A percentile compares a stretch with the other conserved stretches of the same genome.
These are phyloP conservation scores for slime mould (Dictyostelium discoideum) DNA, from an alignment of 78 protist genomes.

Conservation along the genomic window DNA sequence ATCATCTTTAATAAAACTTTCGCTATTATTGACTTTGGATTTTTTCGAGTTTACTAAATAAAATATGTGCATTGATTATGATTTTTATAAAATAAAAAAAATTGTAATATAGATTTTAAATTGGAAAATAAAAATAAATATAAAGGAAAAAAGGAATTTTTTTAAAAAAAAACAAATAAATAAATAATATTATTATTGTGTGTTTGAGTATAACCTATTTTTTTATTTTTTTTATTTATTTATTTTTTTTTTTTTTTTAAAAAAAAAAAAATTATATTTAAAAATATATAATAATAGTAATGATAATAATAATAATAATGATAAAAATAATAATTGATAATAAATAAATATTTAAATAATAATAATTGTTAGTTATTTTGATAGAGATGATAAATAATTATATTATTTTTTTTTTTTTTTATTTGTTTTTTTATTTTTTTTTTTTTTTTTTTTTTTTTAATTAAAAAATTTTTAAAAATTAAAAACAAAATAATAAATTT, in stretches of 20 bases:
- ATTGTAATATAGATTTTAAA: neutral
- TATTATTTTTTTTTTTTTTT: no score
- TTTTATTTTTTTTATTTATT: neutral
- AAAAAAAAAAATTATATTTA: neutral
- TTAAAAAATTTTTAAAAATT: neutral
- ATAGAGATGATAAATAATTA: neutral
- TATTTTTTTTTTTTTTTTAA: neutral
- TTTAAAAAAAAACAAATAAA: neutral
- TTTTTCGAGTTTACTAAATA: conserved; percentile 7
- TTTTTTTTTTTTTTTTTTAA: neutral
- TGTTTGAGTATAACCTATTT: neutral
- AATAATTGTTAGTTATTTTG: conserved; percentile 2
- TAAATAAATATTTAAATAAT: neutral
- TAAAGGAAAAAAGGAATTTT: neutral
- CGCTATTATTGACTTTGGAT: neutral
- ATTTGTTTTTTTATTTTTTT: neutral
- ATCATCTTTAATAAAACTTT: neutral
- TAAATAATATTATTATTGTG: neutral
- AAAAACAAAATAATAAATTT: neutral
- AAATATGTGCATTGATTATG: conserved; percentile 21
- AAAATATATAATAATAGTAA: neutral
- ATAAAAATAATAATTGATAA: neutral
- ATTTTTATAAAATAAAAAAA: neutral
- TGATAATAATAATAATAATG: no score
- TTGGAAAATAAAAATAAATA: neutral